Base-by-base conservation (phyloP, 2,329 filamentous ascomycete species). In the Teratosphaeria gauchensis region DNA sequence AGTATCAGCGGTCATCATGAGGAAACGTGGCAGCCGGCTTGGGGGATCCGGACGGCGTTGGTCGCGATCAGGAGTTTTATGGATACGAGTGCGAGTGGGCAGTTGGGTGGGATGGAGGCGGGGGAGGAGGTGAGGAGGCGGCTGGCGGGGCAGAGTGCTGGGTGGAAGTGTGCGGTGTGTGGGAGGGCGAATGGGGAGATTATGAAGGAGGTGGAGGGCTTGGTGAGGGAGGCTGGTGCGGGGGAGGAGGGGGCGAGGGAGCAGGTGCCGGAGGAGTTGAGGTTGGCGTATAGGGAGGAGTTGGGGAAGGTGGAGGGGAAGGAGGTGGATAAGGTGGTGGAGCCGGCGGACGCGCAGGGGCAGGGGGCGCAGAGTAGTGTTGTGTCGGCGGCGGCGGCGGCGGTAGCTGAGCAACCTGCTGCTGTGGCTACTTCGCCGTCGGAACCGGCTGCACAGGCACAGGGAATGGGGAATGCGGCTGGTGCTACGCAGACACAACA, bases 1-100 rank as follows among this genome's bases (percentile, higher is more conserved):
- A 90, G 85, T 68, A 99, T 97, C 68, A 89, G 85, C 56, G 92
- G 92, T 1, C 92, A 96, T 74, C 94, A 99, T 75, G 94, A 97
- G 73, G 94, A 97, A 77, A 95, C 90, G 16, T 99, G 94, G 94
- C 92, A 96, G 80, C 94, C 94, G 0, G 94, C 94, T 0, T 99
- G 94, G 94, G 94, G 94, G 0, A 87, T 99, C 9, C 82, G 94
- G 60, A 97, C 94, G 3, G 92, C 94, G 16, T 77, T 99, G 58
- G 79, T 84, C 4, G 85, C 84, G 5, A 84, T 97, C 54, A 78
- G 94, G 57, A 88, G 84, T 66, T 96, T 96, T 74, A 97, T 99
- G 91, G 91, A 95, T 72, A 92, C 88, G 2, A 89, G 92, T 65
- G 85, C 89, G 8, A 84, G 83, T 66, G 94, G 94, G 0, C 94